A percentile compares a stretch with the other conserved stretches of the same genome.
Conservation (phyloP, 331 rosid genomes). For the Spiraea crenata region DNA sequence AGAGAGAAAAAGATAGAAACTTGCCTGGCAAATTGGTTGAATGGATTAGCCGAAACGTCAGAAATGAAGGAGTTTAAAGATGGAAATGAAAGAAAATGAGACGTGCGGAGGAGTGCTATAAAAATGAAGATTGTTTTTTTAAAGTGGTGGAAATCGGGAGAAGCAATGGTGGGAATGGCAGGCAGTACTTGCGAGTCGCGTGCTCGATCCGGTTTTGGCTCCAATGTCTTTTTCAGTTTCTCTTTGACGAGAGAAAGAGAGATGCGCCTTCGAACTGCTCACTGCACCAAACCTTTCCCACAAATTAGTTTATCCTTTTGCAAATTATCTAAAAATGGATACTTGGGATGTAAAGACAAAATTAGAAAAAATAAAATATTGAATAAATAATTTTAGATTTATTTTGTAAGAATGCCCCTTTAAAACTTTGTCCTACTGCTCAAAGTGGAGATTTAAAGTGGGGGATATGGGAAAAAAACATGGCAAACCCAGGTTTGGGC, state of each 20-base stretch:
- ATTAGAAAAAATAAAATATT: too few relatives aligned
- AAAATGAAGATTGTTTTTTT: not conserved
- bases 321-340: not conserved
- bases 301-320: not conserved
- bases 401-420: too few relatives aligned
- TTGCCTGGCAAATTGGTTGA: constrained; percentile 18
- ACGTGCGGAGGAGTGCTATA: not conserved
- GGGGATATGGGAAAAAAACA: too few relatives aligned
- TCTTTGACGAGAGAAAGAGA: too few relatives aligned
- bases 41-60: constrained; percentile 13
- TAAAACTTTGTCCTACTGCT: too few relatives aligned
- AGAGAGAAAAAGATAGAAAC: constrained; percentile 22
- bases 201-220: constrained; percentile 19
- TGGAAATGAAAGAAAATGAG: constrained; percentile 4
- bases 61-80: constrained; percentile 4
- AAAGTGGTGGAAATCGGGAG: not conserved
- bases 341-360: not conserved
- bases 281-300: not conserved
- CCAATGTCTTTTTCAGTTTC: not conserved
- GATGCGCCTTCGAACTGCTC: not conserved
- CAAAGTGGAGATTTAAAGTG: too few relatives aligned
- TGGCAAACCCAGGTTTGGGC: too few relatives aligned
- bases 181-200: not conserved
- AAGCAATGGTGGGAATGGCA: not conserved
- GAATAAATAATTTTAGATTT: too few relatives aligned